Evolutionary conservation across 805 yeast genomes (phyloP), one percentile per base, ranked within the genome.

Genomic region (Naumovozyma castellii): DNA sequence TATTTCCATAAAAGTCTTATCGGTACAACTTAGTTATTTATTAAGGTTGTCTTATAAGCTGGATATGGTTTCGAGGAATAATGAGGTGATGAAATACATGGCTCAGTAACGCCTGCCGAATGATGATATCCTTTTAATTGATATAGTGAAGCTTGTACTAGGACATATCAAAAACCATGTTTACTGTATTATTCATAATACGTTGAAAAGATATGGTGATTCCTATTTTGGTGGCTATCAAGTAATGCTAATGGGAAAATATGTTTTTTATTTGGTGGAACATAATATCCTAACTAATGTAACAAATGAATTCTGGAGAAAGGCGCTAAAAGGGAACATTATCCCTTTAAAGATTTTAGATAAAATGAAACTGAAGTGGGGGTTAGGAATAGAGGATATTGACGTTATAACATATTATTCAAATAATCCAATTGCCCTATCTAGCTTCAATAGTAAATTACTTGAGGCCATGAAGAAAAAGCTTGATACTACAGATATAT

Each of bases 241-340:
- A 28, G 34, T 42, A 5, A 32, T 39, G 15, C 18, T 40, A 13
- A 35, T 43, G 32, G 42, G 39, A 17, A 36, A 32, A 25, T 47
- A 43, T 34, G 36, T 45, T 12, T 14, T 32, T 28, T 38, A 45
- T 32, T 18, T 43, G 22, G 38, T 38, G 3, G 44, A 43, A 12
- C 31, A 36, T 18, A 32, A 34, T 6, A 32, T 15, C 1, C 29
- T 43, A 18, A 19, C 32, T 10, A 18, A 29, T 9, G 14, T 33
- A n/a, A 39, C 43, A 6, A 29, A 43, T n/a, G 39, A 32, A 14
- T 45, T 39, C 34, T 45, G 44, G 46, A 33, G 25, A 15, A 41
- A 22, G 13, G 33, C 27, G 8, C 18, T 29, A 13, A 19, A 20
- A 15, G 33, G 27, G 4, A 15, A 38, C 13, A 32, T 32, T 13